A percentile compares a stretch with the other conserved stretches of the same genome.
Evolutionary conservation across 2,329 filamentous ascomycete species (phyloP).

Genomic region (Aspergillus sp.): DNA sequence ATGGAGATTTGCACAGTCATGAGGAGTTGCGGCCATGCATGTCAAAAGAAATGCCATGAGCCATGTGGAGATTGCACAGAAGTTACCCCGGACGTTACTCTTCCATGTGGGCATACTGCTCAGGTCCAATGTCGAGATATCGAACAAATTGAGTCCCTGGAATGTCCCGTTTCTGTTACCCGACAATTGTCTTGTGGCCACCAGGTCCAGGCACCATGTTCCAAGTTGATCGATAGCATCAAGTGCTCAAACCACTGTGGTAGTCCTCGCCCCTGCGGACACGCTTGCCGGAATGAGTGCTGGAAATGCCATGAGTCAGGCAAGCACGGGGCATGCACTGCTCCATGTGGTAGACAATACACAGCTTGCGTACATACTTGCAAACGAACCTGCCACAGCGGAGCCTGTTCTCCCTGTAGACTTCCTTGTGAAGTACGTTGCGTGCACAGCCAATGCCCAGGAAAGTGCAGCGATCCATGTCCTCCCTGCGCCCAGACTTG

Average conservation of each 20-base stretch:
- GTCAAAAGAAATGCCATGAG: constrained; percentile 11
- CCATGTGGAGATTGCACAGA: constrained; percentile 7
- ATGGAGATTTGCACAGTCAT: constrained; percentile 7
- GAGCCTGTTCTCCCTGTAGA: constrained; percentile 1
- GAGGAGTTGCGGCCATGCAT: constrained; percentile 12
- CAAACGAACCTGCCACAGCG: background rate
- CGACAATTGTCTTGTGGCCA: constrained; percentile 2
- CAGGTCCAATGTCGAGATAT: constrained; percentile 4
- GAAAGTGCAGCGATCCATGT: constrained; percentile 16
- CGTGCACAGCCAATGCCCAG: constrained; percentile 10
- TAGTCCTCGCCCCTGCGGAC: background rate
- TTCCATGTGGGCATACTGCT: constrained; percentile 9
- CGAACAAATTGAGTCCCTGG: background rate
- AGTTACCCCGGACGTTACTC: background rate
- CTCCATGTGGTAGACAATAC: background rate
- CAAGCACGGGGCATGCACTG: constrained; percentile 4
- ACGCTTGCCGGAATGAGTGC: constrained; percentile 2
- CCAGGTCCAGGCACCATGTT: background rate
- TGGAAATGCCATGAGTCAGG: background rate
- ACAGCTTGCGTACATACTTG: constrained; percentile 6
- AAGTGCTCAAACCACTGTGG: background rate
- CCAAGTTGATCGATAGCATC: background rate
- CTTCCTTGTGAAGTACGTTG: constrained; percentile 14
- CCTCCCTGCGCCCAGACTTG: constrained; percentile 17
- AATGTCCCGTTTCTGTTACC: background rate